Percentiles rank a stretch among this genome's conserved stretches.
These are phyloP conservation scores for Populus deltoides DNA, from an alignment of 345 rosid species.

Conservation along the genomic window DNA sequence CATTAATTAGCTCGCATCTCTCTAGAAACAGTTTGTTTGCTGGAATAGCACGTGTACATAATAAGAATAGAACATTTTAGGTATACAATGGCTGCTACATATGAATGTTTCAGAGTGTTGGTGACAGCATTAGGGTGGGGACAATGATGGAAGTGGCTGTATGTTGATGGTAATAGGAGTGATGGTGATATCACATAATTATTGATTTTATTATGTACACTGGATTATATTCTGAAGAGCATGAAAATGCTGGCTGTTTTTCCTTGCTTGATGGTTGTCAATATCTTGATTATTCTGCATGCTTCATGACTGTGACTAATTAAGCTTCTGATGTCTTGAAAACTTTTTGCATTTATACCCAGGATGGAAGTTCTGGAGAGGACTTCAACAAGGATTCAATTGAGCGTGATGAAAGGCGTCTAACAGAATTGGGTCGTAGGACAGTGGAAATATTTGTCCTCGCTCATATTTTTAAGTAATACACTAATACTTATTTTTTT, in stretches of 20 bases:
- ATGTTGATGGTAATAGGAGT: background rate
- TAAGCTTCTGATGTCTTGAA: background rate
- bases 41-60: background rate
- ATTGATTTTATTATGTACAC: background rate
- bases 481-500: background rate
- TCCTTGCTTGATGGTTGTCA: background rate
- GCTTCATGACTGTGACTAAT: background rate
- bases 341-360: slow-evolving; percentile 18
- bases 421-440: slow-evolving; percentile 86
- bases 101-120: background rate
- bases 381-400: slow-evolving; percentile 72
- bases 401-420: slow-evolving; percentile 85
- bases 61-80: background rate
- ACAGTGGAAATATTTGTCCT: slow-evolving; percentile 90
- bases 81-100: background rate
- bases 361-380: slow-evolving; percentile 81
- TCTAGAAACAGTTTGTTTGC: background rate
- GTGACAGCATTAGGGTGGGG: background rate
- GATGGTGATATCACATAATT: background rate
- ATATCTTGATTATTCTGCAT: background rate
- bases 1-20: background rate
- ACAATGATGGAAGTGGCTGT: background rate
- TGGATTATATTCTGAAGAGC: background rate
- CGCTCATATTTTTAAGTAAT: slow-evolving; percentile 84
- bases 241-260: background rate